Evolutionary conservation across 2,329 filamentous ascomycete genomes (phyloP), one percentile per base, ranked within the genome.

Genomic region (Pseudogymnoascus sp.): DNA sequence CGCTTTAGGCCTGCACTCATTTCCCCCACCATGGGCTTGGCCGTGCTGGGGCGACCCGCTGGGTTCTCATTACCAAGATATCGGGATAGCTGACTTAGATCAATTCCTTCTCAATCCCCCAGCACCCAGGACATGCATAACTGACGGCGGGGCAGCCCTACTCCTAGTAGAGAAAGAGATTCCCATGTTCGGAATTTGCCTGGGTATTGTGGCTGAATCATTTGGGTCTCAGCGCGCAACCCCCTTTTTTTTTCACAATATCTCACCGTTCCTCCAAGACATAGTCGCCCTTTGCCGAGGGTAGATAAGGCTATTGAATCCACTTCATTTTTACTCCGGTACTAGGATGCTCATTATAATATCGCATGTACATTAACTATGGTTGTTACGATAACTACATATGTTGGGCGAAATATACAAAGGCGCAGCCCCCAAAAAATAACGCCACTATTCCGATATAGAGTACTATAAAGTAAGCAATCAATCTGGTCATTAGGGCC

Each of bases 1-100:
- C 50, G 28, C 50, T 56, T 56, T 56, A 56, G 50, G 50, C 25
- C 28, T 10, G 50, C 50, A 18, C 50, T 33, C 25, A 56, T 56
- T 56, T 56, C 50, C 50, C 50, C 50, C 50, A 56, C 50, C 50
- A 56, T 56, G 50, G 50, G 50, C 50, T 56, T 56, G 28, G 28
- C 50, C 28, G 50, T 31, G 28, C 50, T 56, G 50, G 44, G 50
- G 6, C 25, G 4, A 31, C 50, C 50, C 50, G 25, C n/a, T 18
- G 50, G 50, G 47, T 53, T 7, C 50, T 33, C 50, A 56, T n/a
- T 56, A 56, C 50, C 50, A 56, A 56, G 50, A 56, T 56, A 56
- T 56, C 50, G 50, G 50, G 50, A 56, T 56, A 33, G 50, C 50
- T 56, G 50, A 56, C 50, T 56, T n/a, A 56, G 50, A 56, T 56